Evolutionary conservation across 441 rosid genomes (phyloP), one percentile per base, ranked within the genome.

Genomic region (Geranium incanum): DNA sequence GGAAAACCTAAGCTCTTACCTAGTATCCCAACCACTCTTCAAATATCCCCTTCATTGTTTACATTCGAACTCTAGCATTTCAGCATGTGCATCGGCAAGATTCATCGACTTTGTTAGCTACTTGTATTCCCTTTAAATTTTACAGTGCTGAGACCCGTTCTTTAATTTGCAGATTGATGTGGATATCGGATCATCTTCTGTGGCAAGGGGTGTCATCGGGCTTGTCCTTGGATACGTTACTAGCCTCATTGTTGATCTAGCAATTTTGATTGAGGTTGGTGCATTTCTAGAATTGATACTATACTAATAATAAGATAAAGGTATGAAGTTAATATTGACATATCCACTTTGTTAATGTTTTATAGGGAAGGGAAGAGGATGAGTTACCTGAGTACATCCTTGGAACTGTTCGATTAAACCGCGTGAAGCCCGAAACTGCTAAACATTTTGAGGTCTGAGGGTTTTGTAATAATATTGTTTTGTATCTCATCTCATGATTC

Each of bases 121-220:
- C 33, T 28, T 28, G 33, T 28, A 28, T 28, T 28, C 33, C 33
- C 33, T 21, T 21, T 21, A 21, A 21, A 28, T 28, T 28, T 28
- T 69, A 21, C 37, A 57, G 0, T 45, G 21, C 39, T 48, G 19
- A 67, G 70, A 71, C 6, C 3, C 57, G 2, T 55, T 76, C 3
- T 78, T 36, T 19, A 28, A 28, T 28, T 28, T 83, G 84, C 88
- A 95, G 99, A 91, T 93, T 65, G 99, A 93, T 79, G 99, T 95
- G 75, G 98, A 91, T 79, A 92, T 95, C 68, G 99, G 98, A 74
- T 95, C 99, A 77, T 95, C 99, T n/a, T 88, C 99, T 6, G 99
- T 95, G 9, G 99, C 99, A 45, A 86, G 92, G 76, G 85, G 97
- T 69, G 95, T 95, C 67, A 85, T 95, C 18, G 92, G 98, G 69